Percentiles rank a stretch among this genome's conserved stretches.
phyloP scores from a whole-genome alignment of 106 monocot genomes.

The Dendrobium officinale region DNA sequence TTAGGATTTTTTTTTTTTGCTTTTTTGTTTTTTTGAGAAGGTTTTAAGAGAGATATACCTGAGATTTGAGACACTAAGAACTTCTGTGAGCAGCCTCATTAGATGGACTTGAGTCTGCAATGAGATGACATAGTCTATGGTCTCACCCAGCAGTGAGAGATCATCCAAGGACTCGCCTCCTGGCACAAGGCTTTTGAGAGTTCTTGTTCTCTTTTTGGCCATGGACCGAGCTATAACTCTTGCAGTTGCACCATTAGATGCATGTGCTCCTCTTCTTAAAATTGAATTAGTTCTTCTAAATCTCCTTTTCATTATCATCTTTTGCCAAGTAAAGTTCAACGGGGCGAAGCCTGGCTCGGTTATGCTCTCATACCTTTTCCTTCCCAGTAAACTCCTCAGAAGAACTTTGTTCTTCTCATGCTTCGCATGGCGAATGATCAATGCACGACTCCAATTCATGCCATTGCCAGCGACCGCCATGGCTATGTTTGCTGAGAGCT shows the following conservation, averaged over 20 bases:
- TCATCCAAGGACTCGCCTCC: constrained; percentile 46
- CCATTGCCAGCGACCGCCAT: constrained; percentile 39
- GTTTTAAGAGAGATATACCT: constrained; percentile 11
- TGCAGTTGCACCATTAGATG: not conserved
- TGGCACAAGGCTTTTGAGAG: constrained; percentile 49
- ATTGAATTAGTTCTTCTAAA: not conserved
- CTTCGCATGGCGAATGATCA: constrained; percentile 21
- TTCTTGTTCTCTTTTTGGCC: constrained; percentile 40
- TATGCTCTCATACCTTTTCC: constrained; percentile 1
- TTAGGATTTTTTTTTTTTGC: too few relatives aligned
- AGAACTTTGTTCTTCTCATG: not conserved
- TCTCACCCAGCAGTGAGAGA: constrained; percentile 38
- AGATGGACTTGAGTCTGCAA: constrained; percentile 58
- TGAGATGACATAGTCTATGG: constrained; percentile 55
- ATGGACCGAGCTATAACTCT: constrained; percentile 21
- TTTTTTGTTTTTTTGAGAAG: not conserved
- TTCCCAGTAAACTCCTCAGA: constrained; percentile 1
- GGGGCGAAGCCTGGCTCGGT: not conserved
- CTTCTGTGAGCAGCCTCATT: constrained; percentile 30
- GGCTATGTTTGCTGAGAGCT: constrained; percentile 52
- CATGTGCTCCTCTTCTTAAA: constrained; percentile 4
- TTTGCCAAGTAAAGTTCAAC: not conserved
- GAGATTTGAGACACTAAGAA: constrained; percentile 10
- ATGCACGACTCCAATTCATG: constrained; percentile 43
- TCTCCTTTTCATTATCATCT: not conserved